Evolutionary conservation across 495 filamentous ascomycete species (phyloP).

Genomic region (Astrothelium subdiscretum): DNA sequence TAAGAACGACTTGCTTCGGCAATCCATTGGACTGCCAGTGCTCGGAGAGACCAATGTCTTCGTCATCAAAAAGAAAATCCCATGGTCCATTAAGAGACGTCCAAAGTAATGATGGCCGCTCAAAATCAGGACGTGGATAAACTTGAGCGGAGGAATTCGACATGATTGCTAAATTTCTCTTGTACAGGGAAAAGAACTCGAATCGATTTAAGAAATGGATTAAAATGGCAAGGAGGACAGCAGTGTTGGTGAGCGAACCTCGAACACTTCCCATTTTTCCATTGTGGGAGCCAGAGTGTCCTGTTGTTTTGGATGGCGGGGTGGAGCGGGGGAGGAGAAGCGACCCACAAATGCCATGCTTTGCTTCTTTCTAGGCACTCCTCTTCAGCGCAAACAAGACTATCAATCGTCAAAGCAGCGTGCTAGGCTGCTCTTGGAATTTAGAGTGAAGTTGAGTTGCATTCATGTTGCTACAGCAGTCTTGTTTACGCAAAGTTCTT

Average conservation of each 20-base stretch:
- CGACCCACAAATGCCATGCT: too few species aligned
- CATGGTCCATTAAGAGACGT: conserved; percentile 42
- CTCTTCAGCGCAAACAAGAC: too few species aligned
- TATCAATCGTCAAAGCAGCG: too few species aligned
- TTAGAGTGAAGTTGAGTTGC: too few species aligned
- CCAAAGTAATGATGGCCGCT: conserved; percentile 40
- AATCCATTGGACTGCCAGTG: conserved; percentile 22
- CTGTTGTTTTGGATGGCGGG: not conserved
- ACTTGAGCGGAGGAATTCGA: not conserved
- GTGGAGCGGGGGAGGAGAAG: not conserved
- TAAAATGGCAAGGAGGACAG: not conserved
- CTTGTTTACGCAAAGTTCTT: too few species aligned
- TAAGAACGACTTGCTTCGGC: not conserved
- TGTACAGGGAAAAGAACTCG: not conserved
- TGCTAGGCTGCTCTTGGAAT: too few species aligned
- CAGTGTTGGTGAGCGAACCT: not conserved
- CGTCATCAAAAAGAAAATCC: conserved; percentile 47
- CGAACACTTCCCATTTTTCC: not conserved
- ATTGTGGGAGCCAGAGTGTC: not conserved
- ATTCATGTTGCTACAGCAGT: too few species aligned
- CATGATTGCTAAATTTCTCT: not conserved
- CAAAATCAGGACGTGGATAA: conserved; percentile 42
- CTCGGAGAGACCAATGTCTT: conserved; percentile 33
- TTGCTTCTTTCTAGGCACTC: too few species aligned
- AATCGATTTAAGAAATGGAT: not conserved